phyloP scores from a whole-genome alignment of 306 rosid species.

The Acacia confusa region DNA sequence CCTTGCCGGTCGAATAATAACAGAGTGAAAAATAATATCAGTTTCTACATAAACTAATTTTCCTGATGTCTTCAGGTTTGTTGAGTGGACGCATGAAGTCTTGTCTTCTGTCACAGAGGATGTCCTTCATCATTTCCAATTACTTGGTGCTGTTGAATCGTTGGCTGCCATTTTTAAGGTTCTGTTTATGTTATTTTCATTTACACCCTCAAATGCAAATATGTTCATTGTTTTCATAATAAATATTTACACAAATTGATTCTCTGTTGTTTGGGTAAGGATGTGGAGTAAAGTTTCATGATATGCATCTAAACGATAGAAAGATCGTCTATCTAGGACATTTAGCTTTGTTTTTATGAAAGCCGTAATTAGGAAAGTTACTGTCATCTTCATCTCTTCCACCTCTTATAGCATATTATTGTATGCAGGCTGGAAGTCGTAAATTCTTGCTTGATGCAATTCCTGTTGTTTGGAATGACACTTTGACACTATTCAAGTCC shows the following conservation, averaged over 20 bases:
- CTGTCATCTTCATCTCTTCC: slow-evolving; percentile 26
- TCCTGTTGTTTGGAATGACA: slow-evolving; percentile 81
- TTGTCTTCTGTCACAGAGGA: slow-evolving; percentile 66
- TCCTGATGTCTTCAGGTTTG: slow-evolving; percentile 66
- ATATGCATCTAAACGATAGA: background rate
- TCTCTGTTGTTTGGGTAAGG: slow-evolving; percentile 9
- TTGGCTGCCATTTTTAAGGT: slow-evolving; percentile 94
- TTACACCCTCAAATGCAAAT: slow-evolving; percentile 16
- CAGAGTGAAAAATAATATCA: slow-evolving; percentile 1
- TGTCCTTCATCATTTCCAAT: slow-evolving; percentile 63
- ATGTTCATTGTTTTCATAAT: slow-evolving; percentile 19
- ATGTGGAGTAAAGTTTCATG: slow-evolving; percentile 16
- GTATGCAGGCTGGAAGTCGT: slow-evolving; percentile 80
- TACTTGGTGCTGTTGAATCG: slow-evolving; percentile 81
- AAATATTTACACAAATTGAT: slow-evolving; percentile 19
- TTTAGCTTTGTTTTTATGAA: slow-evolving; percentile 8
- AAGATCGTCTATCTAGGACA: slow-evolving; percentile 10
- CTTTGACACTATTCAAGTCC: slow-evolving; percentile 67
- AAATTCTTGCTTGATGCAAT: slow-evolving; percentile 69
- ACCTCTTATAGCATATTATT: slow-evolving; percentile 41
- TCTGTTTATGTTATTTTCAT: slow-evolving; percentile 32
- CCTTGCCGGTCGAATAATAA: background rate
- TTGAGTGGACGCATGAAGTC: slow-evolving; percentile 81
- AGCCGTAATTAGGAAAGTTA: slow-evolving; percentile 1
- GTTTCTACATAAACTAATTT: slow-evolving; percentile 31